These are phyloP conservation scores for Discostella stelligeroides DNA, from an alignment of 108 stramenopile genomes.

Conservation along the genomic window DNA sequence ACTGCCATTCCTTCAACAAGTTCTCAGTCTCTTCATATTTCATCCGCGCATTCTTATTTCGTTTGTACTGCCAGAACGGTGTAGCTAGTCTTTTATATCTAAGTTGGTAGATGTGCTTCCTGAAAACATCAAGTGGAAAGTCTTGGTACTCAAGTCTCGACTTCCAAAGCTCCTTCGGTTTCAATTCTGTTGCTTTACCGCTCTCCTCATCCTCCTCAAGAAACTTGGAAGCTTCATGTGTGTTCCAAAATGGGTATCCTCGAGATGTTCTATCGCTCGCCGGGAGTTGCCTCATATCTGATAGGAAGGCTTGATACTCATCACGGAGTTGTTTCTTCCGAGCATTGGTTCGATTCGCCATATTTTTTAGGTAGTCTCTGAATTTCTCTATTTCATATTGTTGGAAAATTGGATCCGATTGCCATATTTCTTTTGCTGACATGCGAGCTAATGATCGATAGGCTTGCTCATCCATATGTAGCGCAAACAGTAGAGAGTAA, in stretches of 20 bases:
- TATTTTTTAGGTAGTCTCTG: not conserved
- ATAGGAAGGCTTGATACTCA: not conserved
- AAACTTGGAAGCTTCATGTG: not conserved
- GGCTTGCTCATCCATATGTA: not conserved
- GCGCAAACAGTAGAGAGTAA: slow-evolving; percentile 1
- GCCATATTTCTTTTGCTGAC: slow-evolving; percentile 5
- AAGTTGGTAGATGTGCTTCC: not conserved
- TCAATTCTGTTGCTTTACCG: not conserved
- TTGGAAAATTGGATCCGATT: not conserved
- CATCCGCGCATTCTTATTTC: not conserved
- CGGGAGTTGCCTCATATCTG: not conserved
- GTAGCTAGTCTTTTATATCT: not conserved
- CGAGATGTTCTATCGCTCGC: not conserved
- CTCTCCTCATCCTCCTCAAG: not conserved
- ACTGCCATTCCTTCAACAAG: not conserved
- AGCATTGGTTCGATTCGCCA: not conserved
- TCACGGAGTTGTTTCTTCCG: not conserved
- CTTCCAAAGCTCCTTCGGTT: not conserved
- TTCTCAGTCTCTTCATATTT: not conserved
- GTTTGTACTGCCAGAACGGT: not conserved
- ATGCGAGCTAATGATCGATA: not conserved
- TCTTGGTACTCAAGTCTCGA: not conserved
- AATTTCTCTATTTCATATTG: slow-evolving; percentile 1
- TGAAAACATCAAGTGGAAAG: not conserved
- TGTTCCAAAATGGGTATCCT: not conserved